Evolutionary conservation across 495 filamentous ascomycete species (phyloP).

Genomic region (Neurospora sp.): DNA sequence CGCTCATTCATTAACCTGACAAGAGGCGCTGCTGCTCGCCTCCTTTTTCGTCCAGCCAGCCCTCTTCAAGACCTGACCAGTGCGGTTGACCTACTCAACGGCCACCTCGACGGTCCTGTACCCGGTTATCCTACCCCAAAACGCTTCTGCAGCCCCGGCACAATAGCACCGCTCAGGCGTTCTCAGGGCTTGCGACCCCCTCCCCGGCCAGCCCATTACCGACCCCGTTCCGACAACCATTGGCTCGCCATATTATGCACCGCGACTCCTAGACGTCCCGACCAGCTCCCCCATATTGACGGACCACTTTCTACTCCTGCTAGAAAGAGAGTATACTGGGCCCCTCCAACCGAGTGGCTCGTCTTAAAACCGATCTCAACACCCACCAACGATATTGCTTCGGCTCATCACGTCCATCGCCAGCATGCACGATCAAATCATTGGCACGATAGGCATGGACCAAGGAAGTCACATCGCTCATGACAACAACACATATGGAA

Average conservation of each 20-base stretch:
- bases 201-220: slow-evolving; percentile 19
- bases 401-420: slow-evolving; percentile 26
- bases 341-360: slow-evolving; percentile 15
- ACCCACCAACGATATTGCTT: slow-evolving; percentile 11
- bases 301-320: slow-evolving; percentile 16
- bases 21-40: background rate
- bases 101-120: slow-evolving; percentile 5
- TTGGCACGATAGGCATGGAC: slow-evolving; percentile 36
- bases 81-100: slow-evolving; percentile 12
- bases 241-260: slow-evolving; percentile 25
- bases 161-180: slow-evolving; percentile 9
- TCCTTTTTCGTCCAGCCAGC: background rate
- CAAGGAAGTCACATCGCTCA: slow-evolving; percentile 38
- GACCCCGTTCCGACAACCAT: slow-evolving; percentile 20
- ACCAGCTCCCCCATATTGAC: slow-evolving; percentile 13
- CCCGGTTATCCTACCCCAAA: slow-evolving; percentile 5
- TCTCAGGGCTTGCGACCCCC: slow-evolving; percentile 10
- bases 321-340: slow-evolving; percentile 2
- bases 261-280: slow-evolving; percentile 15
- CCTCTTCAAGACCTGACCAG: slow-evolving; percentile 1
- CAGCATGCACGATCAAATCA: slow-evolving; percentile 42
- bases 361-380: slow-evolving; percentile 8
- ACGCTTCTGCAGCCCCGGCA: slow-evolving; percentile 17
- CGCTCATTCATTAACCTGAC: background rate
- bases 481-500: slow-evolving; percentile 25